These are phyloP conservation scores for Barnettozyma sp. DNA, from an alignment of 805 yeast genomes.

Conservation along the genomic window DNA sequence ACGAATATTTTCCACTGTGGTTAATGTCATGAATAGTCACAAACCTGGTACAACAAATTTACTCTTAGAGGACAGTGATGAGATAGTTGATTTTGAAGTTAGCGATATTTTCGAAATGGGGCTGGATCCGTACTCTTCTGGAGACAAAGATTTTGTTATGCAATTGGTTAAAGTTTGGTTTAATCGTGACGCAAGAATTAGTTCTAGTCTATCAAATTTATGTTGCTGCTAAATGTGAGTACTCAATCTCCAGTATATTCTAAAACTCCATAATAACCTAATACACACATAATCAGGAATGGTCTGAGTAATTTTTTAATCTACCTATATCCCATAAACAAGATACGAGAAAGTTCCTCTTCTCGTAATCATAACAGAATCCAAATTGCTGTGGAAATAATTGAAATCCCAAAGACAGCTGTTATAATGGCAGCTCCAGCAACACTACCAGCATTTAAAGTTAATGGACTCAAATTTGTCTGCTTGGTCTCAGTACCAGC, in stretches of 20 bases:
- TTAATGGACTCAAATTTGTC: constrained; percentile 32
- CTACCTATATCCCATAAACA: constrained; percentile 2
- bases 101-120: constrained; percentile 52
- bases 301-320: not conserved
- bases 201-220: constrained; percentile 28
- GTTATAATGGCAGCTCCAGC: constrained; percentile 69
- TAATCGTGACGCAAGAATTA: constrained; percentile 36
- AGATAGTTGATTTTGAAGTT: constrained; percentile 4
- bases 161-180: constrained; percentile 42
- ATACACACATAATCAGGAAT: not conserved
- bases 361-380: constrained; percentile 23
- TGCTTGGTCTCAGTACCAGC: constrained; percentile 47
- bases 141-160: constrained; percentile 39
- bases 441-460: constrained; percentile 36
- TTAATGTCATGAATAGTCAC: constrained; percentile 33
- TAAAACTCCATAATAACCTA: not conserved
- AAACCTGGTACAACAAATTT: constrained; percentile 13
- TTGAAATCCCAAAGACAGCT: constrained; percentile 38
- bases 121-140: constrained; percentile 43
- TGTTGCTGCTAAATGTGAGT: constrained; percentile 26
- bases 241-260: not conserved
- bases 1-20: constrained; percentile 33
- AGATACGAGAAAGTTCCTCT: not conserved
- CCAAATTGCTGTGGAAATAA: constrained; percentile 36
- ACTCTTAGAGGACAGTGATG: constrained; percentile 8